Evolutionary conservation across 2,329 filamentous ascomycete genomes (phyloP), one percentile per base, ranked within the genome.

Genomic region (Aspergillus intermedius): DNA sequence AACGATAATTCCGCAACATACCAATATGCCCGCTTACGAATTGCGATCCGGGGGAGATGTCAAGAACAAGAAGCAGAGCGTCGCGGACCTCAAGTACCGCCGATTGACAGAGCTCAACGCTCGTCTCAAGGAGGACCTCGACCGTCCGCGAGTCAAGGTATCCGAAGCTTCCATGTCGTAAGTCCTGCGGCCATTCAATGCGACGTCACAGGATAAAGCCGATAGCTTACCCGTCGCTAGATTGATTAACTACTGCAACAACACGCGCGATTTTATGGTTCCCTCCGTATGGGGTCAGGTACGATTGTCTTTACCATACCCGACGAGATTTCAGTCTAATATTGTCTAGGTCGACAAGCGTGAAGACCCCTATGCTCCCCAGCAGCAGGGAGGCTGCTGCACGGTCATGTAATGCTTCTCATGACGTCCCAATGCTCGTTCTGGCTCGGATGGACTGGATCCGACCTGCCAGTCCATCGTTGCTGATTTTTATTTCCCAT

Each of bases 191-290:
- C 15, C 6, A 17, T 43, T 13, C 19, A 22, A 30, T 43, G 41
- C 41, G 22, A 43, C 13, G 15, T 21, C 35, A 22, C 23, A 5
- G 37, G 17, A 35, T 35, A n/a, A 17, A 41, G 12, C 22, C n/a
- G 9, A 13, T 34, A 30, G 17, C 41, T 50, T 17, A 50, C 40
- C 10, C 4, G 17, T 23, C 17, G n/a, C 25, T 66, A 98, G 93
- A 72, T 87, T 97, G 70, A 97, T 97, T 70, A 88, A 89, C 61
- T 97, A 97, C 77, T 97, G 91, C 74, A 95, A 95, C 73, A 91
- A 88, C 73, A 96, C 93, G 61, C 87, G 91, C 72, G 93, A 98
- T 71, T 97, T 95, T 77, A 97, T 98, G 93, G 91, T 97, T 49
- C 91, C 91, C 45, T 95, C 90, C 47, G 88, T 94, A 71, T 98